Evolutionary conservation across 306 rosid species (phyloP).

Genomic region (Pyrus betulifolia): DNA sequence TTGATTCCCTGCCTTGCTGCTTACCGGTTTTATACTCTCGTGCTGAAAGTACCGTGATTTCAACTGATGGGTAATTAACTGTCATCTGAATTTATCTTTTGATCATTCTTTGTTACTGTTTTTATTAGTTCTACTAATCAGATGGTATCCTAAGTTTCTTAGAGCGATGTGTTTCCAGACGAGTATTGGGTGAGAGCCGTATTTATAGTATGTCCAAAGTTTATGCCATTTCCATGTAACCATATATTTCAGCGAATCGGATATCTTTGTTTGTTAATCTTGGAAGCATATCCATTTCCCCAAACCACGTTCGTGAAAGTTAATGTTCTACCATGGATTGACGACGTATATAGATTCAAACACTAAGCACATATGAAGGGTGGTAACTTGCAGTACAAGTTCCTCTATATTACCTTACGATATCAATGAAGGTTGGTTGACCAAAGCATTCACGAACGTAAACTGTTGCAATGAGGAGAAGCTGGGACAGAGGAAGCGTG

Average conservation of each 20-base stretch:
- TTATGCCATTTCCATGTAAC: background rate
- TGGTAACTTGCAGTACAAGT: background rate
- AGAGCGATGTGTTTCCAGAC: background rate
- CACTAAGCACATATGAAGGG: background rate
- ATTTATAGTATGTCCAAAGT: background rate
- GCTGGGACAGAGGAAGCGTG: slow-evolving; percentile 52
- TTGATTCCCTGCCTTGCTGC: background rate
- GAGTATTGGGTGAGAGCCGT: background rate
- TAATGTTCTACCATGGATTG: background rate
- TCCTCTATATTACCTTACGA: background rate
- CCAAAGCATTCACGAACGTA: background rate
- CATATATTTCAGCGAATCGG: background rate
- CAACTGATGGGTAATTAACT: background rate
- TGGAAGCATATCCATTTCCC: background rate
- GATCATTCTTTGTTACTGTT: background rate
- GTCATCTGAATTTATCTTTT: background rate
- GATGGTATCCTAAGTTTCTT: background rate
- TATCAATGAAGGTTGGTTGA: background rate
- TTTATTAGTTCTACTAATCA: background rate
- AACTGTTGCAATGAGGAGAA: slow-evolving; percentile 33
- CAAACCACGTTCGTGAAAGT: background rate
- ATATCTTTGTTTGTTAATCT: too few species aligned
- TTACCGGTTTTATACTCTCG: background rate
- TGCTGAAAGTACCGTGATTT: background rate
- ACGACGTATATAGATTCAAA: background rate